A percentile compares a stretch with the other conserved stretches of the same genome.
Evolutionary conservation across 2,329 filamentous ascomycete species (phyloP).

Genomic region (Dendrostoma leiphaemia): DNA sequence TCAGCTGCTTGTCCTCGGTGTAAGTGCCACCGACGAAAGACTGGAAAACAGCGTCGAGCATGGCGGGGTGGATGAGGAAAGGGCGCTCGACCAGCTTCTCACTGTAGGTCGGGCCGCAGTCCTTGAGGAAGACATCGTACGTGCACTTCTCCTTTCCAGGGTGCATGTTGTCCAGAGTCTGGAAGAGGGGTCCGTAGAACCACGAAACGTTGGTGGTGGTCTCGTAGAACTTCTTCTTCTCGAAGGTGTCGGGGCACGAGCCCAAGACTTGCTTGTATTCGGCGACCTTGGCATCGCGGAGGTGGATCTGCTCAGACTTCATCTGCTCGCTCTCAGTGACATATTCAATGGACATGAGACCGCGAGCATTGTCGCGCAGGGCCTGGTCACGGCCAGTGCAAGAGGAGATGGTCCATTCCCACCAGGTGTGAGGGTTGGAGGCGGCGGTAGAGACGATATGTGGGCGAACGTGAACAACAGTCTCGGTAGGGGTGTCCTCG

Average conservation of each 20-base stretch:
- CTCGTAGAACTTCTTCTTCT: slow-evolving; percentile 15
- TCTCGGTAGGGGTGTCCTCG: slow-evolving; percentile 16
- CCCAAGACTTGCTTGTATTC: slow-evolving; percentile 10
- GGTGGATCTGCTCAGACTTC: slow-evolving; percentile 6
- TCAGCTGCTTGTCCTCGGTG: slow-evolving; percentile 8
- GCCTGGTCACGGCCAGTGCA: slow-evolving; percentile 9
- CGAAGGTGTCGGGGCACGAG: slow-evolving; percentile 14
- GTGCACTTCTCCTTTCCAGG: slow-evolving; percentile 34
- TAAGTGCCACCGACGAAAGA: slow-evolving; percentile 11
- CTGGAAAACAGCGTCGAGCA: slow-evolving; percentile 56
- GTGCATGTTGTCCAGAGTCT: slow-evolving; percentile 39
- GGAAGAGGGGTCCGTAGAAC: slow-evolving; percentile 46
- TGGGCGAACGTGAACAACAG: slow-evolving; percentile 9
- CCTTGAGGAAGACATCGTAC: slow-evolving; percentile 40
- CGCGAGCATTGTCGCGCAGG: slow-evolving; percentile 15
- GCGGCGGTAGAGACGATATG: slow-evolving; percentile 11
- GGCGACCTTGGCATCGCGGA: slow-evolving; percentile 6
- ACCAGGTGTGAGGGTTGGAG: slow-evolving; percentile 10
- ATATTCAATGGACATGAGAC: slow-evolving; percentile 15
- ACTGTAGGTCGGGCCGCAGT: slow-evolving; percentile 53
- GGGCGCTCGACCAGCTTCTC: slow-evolving; percentile 47
- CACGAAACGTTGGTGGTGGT: slow-evolving; percentile 12
- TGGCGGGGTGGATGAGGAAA: slow-evolving; percentile 55
- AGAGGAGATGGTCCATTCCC: slow-evolving; percentile 17
- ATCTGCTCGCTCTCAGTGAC: slow-evolving; percentile 14